These are phyloP conservation scores for Hydnum rufescens DNA, from an alignment of 768 basidiomycete genomes.

Conservation along the genomic window DNA sequence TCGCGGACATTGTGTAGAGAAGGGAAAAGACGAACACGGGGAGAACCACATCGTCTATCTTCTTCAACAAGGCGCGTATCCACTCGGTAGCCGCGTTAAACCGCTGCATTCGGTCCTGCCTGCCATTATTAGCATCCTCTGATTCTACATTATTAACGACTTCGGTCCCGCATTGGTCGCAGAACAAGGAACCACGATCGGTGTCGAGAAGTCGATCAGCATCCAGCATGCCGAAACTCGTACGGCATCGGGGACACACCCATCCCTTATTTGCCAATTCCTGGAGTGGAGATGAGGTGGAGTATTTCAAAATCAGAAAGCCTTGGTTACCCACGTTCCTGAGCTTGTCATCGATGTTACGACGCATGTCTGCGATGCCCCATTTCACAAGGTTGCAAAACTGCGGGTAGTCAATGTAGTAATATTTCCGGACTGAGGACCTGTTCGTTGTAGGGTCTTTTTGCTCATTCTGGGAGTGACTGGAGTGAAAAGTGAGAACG, in stretches of 20 bases:
- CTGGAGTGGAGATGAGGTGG: constrained; percentile 23
- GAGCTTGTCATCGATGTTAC: constrained; percentile 70
- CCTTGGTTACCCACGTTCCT: constrained; percentile 69
- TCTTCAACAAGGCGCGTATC: constrained; percentile 70
- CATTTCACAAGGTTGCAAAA: constrained; percentile 98
- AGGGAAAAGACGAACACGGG: constrained; percentile 41
- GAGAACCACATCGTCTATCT: constrained; percentile 70
- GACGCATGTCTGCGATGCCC: constrained; percentile 83
- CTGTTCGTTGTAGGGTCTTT: constrained; percentile 68
- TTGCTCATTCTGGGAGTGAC: constrained; percentile 79
- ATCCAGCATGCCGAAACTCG: constrained; percentile 70
- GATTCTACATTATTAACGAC: constrained; percentile 83
- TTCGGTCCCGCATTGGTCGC: constrained; percentile 71
- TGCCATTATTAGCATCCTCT: constrained; percentile 52
- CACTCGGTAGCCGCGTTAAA: constrained; percentile 84
- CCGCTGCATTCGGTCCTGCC: constrained; percentile 87
- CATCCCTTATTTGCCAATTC: constrained; percentile 97
- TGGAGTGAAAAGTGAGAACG: constrained; percentile 15
- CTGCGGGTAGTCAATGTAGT: constrained; percentile 86
- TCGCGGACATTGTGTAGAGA: not conserved
- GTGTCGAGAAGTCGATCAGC: constrained; percentile 70
- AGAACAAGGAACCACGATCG: constrained; percentile 37
- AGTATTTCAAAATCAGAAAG: no score
- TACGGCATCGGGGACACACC: constrained; percentile 75
- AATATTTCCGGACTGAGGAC: constrained; percentile 78